Conservation (phyloP, 768 basidiomycete species). For the Tremella fuciformis region DNA sequence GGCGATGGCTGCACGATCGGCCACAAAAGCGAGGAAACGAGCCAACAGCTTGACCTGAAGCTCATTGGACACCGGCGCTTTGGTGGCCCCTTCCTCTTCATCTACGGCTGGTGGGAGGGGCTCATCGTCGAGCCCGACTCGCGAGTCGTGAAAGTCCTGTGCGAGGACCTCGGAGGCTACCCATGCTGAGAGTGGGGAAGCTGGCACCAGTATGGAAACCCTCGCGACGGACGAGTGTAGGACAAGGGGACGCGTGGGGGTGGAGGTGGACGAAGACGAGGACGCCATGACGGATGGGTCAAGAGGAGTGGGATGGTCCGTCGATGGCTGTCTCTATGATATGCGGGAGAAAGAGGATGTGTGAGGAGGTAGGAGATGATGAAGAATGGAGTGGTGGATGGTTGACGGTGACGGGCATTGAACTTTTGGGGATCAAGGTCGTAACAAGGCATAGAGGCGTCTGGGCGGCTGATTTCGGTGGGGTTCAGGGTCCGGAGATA, state of each 20-base stretch:
- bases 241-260: constrained; percentile 51
- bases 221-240: constrained; percentile 49
- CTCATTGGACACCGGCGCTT: constrained; percentile 59
- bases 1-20: constrained; percentile 59
- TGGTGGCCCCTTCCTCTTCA: constrained; percentile 46
- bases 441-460: too few relatives aligned
- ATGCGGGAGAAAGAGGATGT: neutral
- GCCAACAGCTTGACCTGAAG: constrained; percentile 74
- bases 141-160: constrained; percentile 74
- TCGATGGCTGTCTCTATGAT: constrained; percentile 1
- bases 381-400: neutral
- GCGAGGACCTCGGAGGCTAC: constrained; percentile 85
- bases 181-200: constrained; percentile 75
- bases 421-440: constrained; percentile 4
- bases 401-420: neutral
- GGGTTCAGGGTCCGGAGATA: too few relatives aligned
- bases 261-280: constrained; percentile 32
- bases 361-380: constrained; percentile 1
- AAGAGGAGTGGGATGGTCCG: neutral
- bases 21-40: constrained; percentile 75
- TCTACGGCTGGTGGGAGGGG: constrained; percentile 61
- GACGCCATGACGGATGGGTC: constrained; percentile 40
- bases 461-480: too few relatives aligned
- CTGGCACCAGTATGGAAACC: constrained; percentile 80
- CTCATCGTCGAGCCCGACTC: constrained; percentile 41